Evolutionary conservation across 2,329 filamentous ascomycete genomes (phyloP).

Genomic region (Botrytis pseudocinerea): DNA sequence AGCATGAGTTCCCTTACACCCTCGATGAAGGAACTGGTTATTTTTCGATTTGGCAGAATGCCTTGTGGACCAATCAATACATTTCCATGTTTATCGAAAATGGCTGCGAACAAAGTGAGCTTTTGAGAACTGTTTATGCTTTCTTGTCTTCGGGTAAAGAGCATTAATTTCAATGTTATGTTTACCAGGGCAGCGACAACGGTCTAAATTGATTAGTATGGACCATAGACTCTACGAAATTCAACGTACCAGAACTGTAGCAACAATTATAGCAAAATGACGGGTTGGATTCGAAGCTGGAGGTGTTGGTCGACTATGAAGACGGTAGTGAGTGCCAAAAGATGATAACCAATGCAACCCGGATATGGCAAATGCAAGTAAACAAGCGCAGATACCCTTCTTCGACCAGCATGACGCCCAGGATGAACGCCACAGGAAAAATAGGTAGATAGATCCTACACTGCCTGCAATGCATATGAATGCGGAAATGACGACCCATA

Average conservation of each 20-base stretch:
- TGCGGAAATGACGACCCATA: conserved; percentile 62
- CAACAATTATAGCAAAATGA: conserved; percentile 27
- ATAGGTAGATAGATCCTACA: conserved; percentile 66
- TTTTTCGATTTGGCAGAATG: conserved; percentile 68
- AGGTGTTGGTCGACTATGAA: conserved; percentile 48
- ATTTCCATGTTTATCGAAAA: conserved; percentile 66
- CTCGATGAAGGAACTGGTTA: conserved; percentile 75
- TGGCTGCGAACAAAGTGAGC: conserved; percentile 57
- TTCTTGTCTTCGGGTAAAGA: conserved; percentile 42
- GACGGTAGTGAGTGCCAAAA: conserved; percentile 66
- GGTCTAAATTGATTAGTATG: conserved; percentile 48
- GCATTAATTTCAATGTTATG: conserved; percentile 52
- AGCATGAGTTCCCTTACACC: conserved; percentile 47
- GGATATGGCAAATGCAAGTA: conserved; percentile 73
- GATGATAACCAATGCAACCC: conserved; percentile 87
- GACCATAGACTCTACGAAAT: not conserved
- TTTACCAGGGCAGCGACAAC: conserved; percentile 62
- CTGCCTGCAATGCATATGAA: conserved; percentile 73
- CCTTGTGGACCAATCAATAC: conserved; percentile 71
- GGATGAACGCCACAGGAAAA: conserved; percentile 72
- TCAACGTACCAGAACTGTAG: conserved; percentile 32
- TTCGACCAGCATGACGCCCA: conserved; percentile 83
- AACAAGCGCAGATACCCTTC: conserved; percentile 61
- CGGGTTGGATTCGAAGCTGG: conserved; percentile 11
- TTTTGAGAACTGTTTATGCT: conserved; percentile 49